These are phyloP conservation scores for Penicillium concentricum DNA, from an alignment of 2,329 filamentous ascomycete genomes.

Conservation along the genomic window DNA sequence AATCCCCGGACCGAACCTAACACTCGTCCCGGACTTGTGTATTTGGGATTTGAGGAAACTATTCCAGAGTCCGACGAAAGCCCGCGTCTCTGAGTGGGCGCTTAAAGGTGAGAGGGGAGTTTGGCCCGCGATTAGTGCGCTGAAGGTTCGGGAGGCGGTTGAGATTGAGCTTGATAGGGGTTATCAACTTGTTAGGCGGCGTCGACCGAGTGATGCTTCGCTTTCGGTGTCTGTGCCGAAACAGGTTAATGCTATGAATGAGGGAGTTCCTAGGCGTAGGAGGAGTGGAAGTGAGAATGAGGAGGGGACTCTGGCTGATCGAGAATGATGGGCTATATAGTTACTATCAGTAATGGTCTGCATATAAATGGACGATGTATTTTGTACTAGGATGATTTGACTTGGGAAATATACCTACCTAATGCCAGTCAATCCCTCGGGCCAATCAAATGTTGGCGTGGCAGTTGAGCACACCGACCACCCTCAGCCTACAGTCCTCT, in stretches of 20 bases:
- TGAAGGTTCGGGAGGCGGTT: conserved; percentile 78
- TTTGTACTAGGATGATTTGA: background rate
- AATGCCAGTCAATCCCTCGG: background rate
- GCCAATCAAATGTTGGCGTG: background rate
- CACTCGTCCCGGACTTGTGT: conserved; percentile 76
- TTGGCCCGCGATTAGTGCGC: conserved; percentile 82
- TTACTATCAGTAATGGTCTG: background rate
- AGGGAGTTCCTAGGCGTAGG: conserved; percentile 28
- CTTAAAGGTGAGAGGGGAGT: conserved; percentile 79
- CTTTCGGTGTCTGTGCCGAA: conserved; percentile 13
- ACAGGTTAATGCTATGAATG: conserved; percentile 26
- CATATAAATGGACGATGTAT: background rate
- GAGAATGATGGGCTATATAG: conserved; percentile 5
- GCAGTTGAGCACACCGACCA: background rate
- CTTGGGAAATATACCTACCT: too few relatives aligned
- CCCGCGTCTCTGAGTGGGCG: conserved; percentile 81
- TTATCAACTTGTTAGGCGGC: conserved; percentile 71
- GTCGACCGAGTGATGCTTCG: conserved; percentile 32
- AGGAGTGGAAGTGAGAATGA: conserved; percentile 23
- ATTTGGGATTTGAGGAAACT: conserved; percentile 71
- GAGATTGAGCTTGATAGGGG: conserved; percentile 85
- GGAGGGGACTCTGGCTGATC: conserved; percentile 12
- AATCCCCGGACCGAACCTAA: conserved; percentile 74
- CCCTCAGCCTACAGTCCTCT: background rate
- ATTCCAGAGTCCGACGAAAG: conserved; percentile 76